Percentiles rank a stretch among this genome's conserved stretches.
These are phyloP conservation scores for Chlorella sp. DNA, from an alignment of 139 green algal species.

Conservation along the genomic window DNA sequence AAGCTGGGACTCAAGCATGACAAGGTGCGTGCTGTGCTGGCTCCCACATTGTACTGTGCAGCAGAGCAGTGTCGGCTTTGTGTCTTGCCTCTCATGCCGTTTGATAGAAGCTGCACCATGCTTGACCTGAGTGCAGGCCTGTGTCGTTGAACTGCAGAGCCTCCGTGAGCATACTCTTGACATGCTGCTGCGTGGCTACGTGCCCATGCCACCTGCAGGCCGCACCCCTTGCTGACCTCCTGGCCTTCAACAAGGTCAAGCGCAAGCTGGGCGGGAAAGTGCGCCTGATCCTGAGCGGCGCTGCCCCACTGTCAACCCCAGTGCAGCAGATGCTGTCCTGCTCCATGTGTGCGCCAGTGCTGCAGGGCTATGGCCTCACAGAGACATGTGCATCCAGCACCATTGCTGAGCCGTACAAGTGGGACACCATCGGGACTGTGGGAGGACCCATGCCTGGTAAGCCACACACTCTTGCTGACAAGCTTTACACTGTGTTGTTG, in stretches of 20 bases:
- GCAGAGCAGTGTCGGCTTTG: no score
- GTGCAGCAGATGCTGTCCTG: conserved; percentile 84
- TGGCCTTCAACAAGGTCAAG: conserved; percentile 79
- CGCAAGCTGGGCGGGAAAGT: conserved; percentile 61
- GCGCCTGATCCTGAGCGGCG: conserved; percentile 72
- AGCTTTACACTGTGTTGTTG: not conserved
- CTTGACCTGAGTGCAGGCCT: no score
- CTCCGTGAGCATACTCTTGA: no score
- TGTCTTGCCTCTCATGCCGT: not conserved
- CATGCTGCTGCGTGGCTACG: no score
- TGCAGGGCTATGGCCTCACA: conserved; percentile 88
- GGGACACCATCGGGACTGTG: conserved; percentile 39
- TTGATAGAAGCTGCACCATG: no score
- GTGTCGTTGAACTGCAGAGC: no score
- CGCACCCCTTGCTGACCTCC: conserved; percentile 76
- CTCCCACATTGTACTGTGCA: no score
- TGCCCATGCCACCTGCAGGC: conserved; percentile 21
- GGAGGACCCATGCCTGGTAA: conserved; percentile 63
- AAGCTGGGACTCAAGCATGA: no score
- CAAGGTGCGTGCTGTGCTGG: no score
- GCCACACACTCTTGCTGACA: conserved; percentile 33
- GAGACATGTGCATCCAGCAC: conserved; percentile 79
- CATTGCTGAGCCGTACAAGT: conserved; percentile 48
- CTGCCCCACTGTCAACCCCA: conserved; percentile 74
- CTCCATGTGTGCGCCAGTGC: conserved; percentile 58